Evolutionary conservation across 495 filamentous ascomycete genomes (phyloP), one percentile per base, ranked within the genome.

Genomic region (Aspergillus affinis): DNA sequence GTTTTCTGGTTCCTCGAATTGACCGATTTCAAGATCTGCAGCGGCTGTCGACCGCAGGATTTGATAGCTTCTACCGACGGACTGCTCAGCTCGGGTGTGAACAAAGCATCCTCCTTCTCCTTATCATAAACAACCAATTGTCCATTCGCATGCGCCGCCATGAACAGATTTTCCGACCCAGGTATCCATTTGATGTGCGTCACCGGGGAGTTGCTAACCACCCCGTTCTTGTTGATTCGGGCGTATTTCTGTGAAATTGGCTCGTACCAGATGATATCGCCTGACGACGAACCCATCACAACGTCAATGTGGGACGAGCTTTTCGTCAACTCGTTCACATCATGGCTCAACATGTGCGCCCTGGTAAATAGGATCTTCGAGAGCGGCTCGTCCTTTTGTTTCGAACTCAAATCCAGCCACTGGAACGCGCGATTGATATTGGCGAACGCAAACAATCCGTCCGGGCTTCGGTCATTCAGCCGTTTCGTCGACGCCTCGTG

Each of bases 211-310:
- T 84, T 78, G 71, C 93, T 95, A 71, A 98, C 93, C 55, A 88
- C 82, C 9, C 93, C 93, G 72, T 97, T 97, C 74, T 98, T 98
- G 74, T 98, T 98, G 60, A 98, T 82, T 6, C 95, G 87, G 3
- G 90, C 90, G 70, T 98, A 98, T 69, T 96, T 94, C 66, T 97
- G 92, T 19, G 92, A 92, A 67, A 97, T 91, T 13, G 94, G 93
- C 75, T 98, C 94, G 78, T 93, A 98, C 95, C 95, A 98, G 51
- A 98, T 93, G 51, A 98, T 94, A 68, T 98, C 94, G 23, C 91
- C 92, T 0, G 91, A 93, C 3, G 92, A 96, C 59, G 96, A 97
- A 6, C 94, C 94, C 86, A 98, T 91, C 58, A 96, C 86, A 23
- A 98, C 79, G 68, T 98, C 94, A 54, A 98, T 79, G 70, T 97